phyloP scores from a whole-genome alignment of 768 basidiomycete genomes.

The Agaricus blazei region DNA sequence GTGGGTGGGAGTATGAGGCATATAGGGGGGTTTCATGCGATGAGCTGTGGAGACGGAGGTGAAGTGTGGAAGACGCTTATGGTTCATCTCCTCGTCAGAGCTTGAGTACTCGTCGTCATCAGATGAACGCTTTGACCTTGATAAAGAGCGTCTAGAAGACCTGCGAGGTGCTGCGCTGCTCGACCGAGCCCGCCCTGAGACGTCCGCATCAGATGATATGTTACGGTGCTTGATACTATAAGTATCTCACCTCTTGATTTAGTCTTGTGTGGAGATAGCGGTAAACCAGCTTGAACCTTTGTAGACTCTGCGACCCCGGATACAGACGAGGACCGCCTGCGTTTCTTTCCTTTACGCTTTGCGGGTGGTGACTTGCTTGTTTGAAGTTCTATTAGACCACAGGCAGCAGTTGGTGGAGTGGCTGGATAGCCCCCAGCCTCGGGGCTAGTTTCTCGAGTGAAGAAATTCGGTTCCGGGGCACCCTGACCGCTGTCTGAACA shows the following conservation, averaged over 20 bases:
- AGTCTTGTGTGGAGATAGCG: not conserved
- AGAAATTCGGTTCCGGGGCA: not conserved
- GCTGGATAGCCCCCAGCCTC: not conserved
- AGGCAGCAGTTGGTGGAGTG: not conserved
- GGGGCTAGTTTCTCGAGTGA: not conserved
- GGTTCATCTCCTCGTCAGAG: not conserved
- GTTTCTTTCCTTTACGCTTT: not conserved
- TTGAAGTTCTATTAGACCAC: not conserved
- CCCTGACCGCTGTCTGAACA: not conserved
- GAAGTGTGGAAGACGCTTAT: not conserved
- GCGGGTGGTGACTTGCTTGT: not conserved
- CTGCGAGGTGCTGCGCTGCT: not conserved
- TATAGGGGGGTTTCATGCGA: conserved; percentile 15
- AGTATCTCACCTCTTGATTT: not conserved
- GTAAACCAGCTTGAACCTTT: not conserved
- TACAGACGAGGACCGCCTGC: conserved; percentile 4
- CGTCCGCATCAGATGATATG: not conserved
- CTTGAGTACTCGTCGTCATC: not conserved
- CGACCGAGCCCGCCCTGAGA: not conserved
- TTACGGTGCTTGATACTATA: not conserved
- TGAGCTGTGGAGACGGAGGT: conserved; percentile 18
- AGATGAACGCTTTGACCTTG: not conserved
- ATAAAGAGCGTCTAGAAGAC: not conserved
- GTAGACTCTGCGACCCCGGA: not conserved
- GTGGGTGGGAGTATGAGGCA: conserved; percentile 13